Percentiles rank a stretch among this genome's conserved stretches.
Conservation (phyloP, 106 monocot species). For the Gastrodia elata region DNA sequence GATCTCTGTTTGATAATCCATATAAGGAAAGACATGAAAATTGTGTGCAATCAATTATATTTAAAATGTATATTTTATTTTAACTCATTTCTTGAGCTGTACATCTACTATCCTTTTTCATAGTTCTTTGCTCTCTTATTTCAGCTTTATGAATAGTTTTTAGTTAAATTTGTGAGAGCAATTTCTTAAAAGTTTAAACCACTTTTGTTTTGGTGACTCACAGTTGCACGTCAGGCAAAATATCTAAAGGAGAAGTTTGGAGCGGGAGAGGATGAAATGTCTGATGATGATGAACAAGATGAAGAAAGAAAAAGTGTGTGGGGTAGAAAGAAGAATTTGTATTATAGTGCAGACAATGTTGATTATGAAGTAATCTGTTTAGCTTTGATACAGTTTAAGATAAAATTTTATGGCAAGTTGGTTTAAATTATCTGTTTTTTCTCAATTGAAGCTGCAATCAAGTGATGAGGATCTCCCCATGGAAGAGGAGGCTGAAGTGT, state of each 20-base stretch:
- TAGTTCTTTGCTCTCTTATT: neutral
- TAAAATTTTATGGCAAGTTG: neutral
- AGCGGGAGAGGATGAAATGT: slow-evolving; percentile 49
- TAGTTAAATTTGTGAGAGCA: neutral
- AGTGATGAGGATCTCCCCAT: slow-evolving; percentile 70
- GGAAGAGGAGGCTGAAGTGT: slow-evolving; percentile 68
- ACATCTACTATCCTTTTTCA: neutral
- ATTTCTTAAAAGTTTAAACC: neutral
- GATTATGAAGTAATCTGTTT: slow-evolving; percentile 44
- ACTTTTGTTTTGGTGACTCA: neutral
- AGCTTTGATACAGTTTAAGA: neutral
- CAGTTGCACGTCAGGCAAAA: slow-evolving; percentile 63
- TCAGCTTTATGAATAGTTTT: neutral
- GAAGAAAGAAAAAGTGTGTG: slow-evolving; percentile 36
- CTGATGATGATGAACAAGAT: slow-evolving; percentile 37
- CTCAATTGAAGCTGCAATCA: slow-evolving; percentile 43
- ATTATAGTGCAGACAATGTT: slow-evolving; percentile 63
- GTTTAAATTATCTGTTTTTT: slow-evolving; percentile 3
- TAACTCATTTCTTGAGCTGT: neutral
- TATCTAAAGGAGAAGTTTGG: slow-evolving; percentile 56
- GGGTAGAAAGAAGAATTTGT: slow-evolving; percentile 52
- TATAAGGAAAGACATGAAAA: neutral
- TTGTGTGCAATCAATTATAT: neutral
- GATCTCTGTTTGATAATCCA: neutral
- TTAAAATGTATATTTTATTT: neutral